Conservation (phyloP, 2,329 filamentous ascomycete species). For the Lasiodiplodia hormozganensis region DNA sequence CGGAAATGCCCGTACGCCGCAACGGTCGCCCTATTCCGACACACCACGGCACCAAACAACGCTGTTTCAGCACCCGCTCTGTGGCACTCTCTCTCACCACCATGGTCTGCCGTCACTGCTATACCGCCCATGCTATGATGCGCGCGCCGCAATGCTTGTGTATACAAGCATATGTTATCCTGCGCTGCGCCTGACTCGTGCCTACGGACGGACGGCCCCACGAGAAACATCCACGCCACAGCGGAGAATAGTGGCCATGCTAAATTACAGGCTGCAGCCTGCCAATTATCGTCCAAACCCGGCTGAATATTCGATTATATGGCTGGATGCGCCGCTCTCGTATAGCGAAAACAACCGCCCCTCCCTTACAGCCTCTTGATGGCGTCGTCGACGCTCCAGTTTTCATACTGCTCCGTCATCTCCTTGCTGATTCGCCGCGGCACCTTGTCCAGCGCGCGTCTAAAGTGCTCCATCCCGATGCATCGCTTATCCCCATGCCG, state of each 20-base stretch:
- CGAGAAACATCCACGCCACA: background rate
- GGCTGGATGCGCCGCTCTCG: constrained; percentile 2
- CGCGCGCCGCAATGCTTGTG: constrained; percentile 20
- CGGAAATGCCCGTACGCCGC: background rate
- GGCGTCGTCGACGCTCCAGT: constrained; percentile 39
- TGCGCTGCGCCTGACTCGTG: constrained; percentile 18
- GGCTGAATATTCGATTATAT: background rate
- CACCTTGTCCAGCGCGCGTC: constrained; percentile 51
- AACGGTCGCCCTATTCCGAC: constrained; percentile 34
- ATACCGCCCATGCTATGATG: constrained; percentile 8
- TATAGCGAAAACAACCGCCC: background rate
- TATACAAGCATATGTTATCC: constrained; percentile 7
- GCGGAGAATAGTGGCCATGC: background rate
- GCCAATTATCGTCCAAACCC: constrained; percentile 1
- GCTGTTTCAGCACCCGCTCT: constrained; percentile 19
- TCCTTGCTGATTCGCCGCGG: constrained; percentile 51
- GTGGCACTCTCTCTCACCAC: constrained; percentile 17
- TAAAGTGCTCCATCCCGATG: constrained; percentile 56
- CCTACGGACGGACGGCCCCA: constrained; percentile 1
- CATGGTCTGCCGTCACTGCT: background rate
- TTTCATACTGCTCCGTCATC: constrained; percentile 51
- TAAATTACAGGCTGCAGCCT: constrained; percentile 17
- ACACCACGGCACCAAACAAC: constrained; percentile 28
- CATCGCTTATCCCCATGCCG: constrained; percentile 34
- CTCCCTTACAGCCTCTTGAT: constrained; percentile 24